Percentiles rank a stretch among this genome's conserved stretches.
These are phyloP conservation scores for Aspergillus mulundensis DNA, from an alignment of 495 filamentous ascomycete species.

Conservation along the genomic window DNA sequence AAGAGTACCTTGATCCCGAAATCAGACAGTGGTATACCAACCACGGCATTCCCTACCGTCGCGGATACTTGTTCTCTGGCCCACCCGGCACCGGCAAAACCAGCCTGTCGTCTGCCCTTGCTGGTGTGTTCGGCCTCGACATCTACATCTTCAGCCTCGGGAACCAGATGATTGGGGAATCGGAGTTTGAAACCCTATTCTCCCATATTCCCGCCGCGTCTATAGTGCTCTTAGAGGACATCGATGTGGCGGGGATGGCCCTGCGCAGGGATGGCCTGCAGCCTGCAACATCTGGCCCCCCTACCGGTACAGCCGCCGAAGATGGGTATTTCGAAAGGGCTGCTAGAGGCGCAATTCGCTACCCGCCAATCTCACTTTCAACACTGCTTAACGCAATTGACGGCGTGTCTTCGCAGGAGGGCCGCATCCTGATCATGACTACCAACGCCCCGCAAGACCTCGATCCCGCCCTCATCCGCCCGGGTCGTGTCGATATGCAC, in stretches of 20 bases:
- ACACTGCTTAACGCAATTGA: slow-evolving; percentile 79
- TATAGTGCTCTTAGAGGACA: no score
- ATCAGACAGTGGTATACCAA: slow-evolving; percentile 43
- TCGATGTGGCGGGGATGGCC: no score
- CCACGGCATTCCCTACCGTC: slow-evolving; percentile 62
- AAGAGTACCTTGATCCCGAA: slow-evolving; percentile 22
- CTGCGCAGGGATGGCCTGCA: no score
- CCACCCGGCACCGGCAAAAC: slow-evolving; percentile 70
- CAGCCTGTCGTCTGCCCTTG: slow-evolving; percentile 59
- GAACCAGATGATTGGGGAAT: slow-evolving; percentile 10
- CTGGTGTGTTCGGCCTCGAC: slow-evolving; percentile 59
- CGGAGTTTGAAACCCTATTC: no score
- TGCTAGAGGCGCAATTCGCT: slow-evolving; percentile 7
- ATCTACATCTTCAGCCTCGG: slow-evolving; percentile 60
- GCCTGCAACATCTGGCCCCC: no score
- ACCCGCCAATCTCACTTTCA: slow-evolving; percentile 51
- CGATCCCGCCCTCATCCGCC: slow-evolving; percentile 70
- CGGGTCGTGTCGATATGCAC: slow-evolving; percentile 71
- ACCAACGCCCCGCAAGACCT: slow-evolving; percentile 75
- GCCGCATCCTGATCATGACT: slow-evolving; percentile 77
- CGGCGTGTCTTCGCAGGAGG: slow-evolving; percentile 77
- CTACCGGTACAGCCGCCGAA: no score
- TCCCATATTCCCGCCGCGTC: no score
- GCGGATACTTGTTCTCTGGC: slow-evolving; percentile 62
- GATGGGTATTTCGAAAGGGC: no score